A percentile compares a stretch with the other conserved stretches of the same genome.
These are phyloP conservation scores for Ascochyta rabiei DNA, from an alignment of 2,329 filamentous ascomycete genomes.

Conservation along the genomic window DNA sequence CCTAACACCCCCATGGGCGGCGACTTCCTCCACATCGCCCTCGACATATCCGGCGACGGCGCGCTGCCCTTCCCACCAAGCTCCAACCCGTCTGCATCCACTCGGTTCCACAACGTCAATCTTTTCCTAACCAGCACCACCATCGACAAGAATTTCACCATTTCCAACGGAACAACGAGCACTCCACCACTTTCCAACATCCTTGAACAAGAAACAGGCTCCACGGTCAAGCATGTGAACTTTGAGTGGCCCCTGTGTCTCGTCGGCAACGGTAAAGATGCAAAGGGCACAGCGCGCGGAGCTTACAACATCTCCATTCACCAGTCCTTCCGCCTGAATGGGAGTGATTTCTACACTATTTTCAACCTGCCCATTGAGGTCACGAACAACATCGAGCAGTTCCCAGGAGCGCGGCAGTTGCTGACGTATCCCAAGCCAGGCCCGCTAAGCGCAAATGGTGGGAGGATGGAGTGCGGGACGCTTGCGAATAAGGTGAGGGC, in stretches of 20 bases:
- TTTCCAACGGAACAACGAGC: slow-evolving; percentile 64
- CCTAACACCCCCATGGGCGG: slow-evolving; percentile 48
- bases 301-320: slow-evolving; percentile 75
- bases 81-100: slow-evolving; percentile 57
- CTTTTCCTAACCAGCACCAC: slow-evolving; percentile 70
- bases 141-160: slow-evolving; percentile 70
- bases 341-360: slow-evolving; percentile 68
- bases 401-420: slow-evolving; percentile 40
- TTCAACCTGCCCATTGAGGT: slow-evolving; percentile 73
- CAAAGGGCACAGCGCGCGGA: slow-evolving; percentile 59
- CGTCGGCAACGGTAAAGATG: slow-evolving; percentile 62
- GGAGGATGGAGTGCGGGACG: slow-evolving; percentile 37
- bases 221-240: slow-evolving; percentile 75
- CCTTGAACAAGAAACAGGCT: slow-evolving; percentile 66
- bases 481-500: slow-evolving; percentile 39
- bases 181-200: slow-evolving; percentile 65
- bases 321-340: slow-evolving; percentile 71
- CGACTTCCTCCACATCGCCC: slow-evolving; percentile 65
- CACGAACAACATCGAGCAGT: slow-evolving; percentile 64
- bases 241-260: slow-evolving; percentile 75
- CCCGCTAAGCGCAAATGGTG: slow-evolving; percentile 43
- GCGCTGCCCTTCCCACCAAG: slow-evolving; percentile 65
- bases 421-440: slow-evolving; percentile 42
- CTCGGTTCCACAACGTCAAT: slow-evolving; percentile 67
- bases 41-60: slow-evolving; percentile 71